Evolutionary conservation across 306 rosid species (phyloP).

Genomic region (Quercus gilva): DNA sequence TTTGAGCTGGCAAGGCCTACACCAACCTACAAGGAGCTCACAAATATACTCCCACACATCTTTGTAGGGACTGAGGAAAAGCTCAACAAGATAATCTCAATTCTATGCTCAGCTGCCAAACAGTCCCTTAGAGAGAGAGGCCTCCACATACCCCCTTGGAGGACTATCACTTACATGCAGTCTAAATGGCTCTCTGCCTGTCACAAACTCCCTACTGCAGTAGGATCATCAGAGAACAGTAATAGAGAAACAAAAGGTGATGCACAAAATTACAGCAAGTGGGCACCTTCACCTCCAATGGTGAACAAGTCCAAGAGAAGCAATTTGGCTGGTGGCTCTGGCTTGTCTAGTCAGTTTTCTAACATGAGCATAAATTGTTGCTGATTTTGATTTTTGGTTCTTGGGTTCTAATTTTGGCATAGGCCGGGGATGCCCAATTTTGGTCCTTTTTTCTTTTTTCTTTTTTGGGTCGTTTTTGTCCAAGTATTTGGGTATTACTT

Average conservation of each 20-base stretch:
- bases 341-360: constrained; percentile 63
- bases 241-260: not conserved
- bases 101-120: constrained; percentile 69
- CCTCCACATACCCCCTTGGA: constrained; percentile 84
- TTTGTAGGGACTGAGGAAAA: constrained; percentile 63
- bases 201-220: not conserved
- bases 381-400: not conserved
- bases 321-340: constrained; percentile 43
- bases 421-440: not conserved
- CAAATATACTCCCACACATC: constrained; percentile 45
- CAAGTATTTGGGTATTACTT: not conserved
- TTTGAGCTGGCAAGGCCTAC: constrained; percentile 83
- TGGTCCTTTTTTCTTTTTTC: not conserved
- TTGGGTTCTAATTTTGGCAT: not conserved
- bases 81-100: constrained; percentile 44
- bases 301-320: constrained; percentile 36
- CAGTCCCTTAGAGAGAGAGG: constrained; percentile 70
- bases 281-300: constrained; percentile 52
- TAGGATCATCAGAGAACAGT: not conserved
- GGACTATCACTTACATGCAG: constrained; percentile 57
- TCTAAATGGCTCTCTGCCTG: constrained; percentile 35
- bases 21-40: constrained; percentile 45
- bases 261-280: constrained; percentile 14
- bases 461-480: not conserved
- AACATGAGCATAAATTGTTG: constrained; percentile 53